These are phyloP conservation scores for Neonectria sp. DNA, from an alignment of 2,329 filamentous ascomycete genomes.

Conservation along the genomic window DNA sequence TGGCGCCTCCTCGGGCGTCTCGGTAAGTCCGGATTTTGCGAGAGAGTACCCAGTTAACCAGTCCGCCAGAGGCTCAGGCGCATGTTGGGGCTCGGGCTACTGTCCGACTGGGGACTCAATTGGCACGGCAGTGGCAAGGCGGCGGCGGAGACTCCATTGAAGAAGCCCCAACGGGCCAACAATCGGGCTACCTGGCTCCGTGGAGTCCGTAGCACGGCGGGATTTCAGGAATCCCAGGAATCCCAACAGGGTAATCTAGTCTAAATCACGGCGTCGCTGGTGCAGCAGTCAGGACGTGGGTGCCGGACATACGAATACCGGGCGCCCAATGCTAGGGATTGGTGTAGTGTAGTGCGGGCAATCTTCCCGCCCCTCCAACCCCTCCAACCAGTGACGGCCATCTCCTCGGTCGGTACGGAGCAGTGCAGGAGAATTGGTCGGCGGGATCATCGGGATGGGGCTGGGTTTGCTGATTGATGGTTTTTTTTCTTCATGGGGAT, in stretches of 20 bases:
- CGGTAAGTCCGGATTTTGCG: slow-evolving; percentile 37
- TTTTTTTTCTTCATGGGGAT: slow-evolving; percentile 2
- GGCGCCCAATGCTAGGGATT: neutral
- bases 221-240: slow-evolving; percentile 12
- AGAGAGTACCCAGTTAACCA: slow-evolving; percentile 16
- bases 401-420: slow-evolving; percentile 11
- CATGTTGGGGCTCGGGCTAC: slow-evolving; percentile 48
- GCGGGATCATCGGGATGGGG: slow-evolving; percentile 22
- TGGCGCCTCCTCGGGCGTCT: slow-evolving; percentile 40
- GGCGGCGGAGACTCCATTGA: slow-evolving; percentile 35
- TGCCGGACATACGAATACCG: neutral
- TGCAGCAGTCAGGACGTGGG: slow-evolving; percentile 2
- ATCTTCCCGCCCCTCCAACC: slow-evolving; percentile 24
- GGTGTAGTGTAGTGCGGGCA: slow-evolving; percentile 6
- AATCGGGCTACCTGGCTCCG: slow-evolving; percentile 36
- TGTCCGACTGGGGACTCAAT: slow-evolving; percentile 48
- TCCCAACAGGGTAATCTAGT: slow-evolving; percentile 21
- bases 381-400: slow-evolving; percentile 11
- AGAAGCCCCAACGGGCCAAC: slow-evolving; percentile 43
- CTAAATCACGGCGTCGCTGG: slow-evolving; percentile 18
- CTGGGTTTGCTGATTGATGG: slow-evolving; percentile 10
- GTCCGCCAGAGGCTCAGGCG: slow-evolving; percentile 25
- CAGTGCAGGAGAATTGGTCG: slow-evolving; percentile 6
- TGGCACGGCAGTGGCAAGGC: slow-evolving; percentile 49
- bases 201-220: slow-evolving; percentile 16